Percentiles rank a stretch among this genome's conserved stretches.
phyloP scores from a whole-genome alignment of 345 rosid genomes.

The Salix exigua region DNA sequence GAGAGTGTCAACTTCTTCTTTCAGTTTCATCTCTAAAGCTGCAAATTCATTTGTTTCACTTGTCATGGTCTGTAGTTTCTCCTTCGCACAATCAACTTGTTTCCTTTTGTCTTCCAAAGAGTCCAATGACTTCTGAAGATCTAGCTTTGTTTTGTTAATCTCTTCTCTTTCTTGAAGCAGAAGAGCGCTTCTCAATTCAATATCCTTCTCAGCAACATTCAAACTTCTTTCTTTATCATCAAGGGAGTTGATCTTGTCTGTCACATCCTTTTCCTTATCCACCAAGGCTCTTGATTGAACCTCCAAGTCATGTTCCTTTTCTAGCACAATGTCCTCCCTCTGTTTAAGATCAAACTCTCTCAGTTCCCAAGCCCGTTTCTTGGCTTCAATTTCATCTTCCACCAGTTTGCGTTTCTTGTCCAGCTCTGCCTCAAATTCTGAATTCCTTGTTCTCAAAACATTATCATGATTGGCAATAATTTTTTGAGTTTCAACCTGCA shows the following conservation, averaged over 20 bases:
- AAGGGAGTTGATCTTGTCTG: constrained; percentile 44
- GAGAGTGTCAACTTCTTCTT: constrained; percentile 82
- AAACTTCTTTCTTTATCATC: constrained; percentile 61
- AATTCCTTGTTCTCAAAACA: constrained; percentile 50
- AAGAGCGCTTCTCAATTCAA: constrained; percentile 36
- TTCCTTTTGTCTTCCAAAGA: constrained; percentile 66
- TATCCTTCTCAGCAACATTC: constrained; percentile 47
- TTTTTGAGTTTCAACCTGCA: constrained; percentile 65
- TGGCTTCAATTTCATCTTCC: constrained; percentile 82
- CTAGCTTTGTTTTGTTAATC: constrained; percentile 50
- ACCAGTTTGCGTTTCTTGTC: constrained; percentile 54
- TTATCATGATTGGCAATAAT: constrained; percentile 57
- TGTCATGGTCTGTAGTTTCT: constrained; percentile 70
- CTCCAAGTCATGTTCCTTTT: constrained; percentile 82
- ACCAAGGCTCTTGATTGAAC: constrained; percentile 48
- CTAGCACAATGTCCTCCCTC: constrained; percentile 58
- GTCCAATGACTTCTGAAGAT: constrained; percentile 55
- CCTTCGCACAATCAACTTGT: constrained; percentile 59
- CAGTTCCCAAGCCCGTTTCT: constrained; percentile 89
- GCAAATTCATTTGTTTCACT: constrained; percentile 70
- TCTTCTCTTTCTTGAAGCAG: constrained; percentile 61
- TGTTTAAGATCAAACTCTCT: constrained; percentile 74
- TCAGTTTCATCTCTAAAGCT: constrained; percentile 72
- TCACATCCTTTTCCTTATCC: constrained; percentile 69
- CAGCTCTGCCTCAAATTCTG: constrained; percentile 75